Evolutionary conservation across 768 basidiomycete genomes (phyloP), one percentile per base, ranked within the genome.

Genomic region (Dictyophora rubrovolvata): DNA sequence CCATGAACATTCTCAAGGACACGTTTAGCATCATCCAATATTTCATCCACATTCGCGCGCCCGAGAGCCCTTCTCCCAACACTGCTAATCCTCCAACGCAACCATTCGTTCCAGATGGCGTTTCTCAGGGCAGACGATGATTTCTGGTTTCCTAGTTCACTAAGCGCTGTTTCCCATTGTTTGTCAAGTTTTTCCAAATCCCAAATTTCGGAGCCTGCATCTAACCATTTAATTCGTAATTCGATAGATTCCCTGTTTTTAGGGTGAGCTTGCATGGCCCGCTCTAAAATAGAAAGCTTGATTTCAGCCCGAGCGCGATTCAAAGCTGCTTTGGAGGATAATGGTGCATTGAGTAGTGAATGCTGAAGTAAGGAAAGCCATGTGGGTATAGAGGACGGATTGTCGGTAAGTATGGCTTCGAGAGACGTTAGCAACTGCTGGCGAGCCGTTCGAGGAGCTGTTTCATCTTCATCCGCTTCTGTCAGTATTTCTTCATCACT

Each of bases 181-280:
- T 73, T 72, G 21, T 66, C 56, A 17, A 85, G 65, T 69, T 81
- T 81, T 48, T 73, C 73, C 57, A 74, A 75, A 21, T 77, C 68
- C 88, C 87, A 90, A 17, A 86, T 65, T 60, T 87, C 82, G 69
- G 88, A 86, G 17, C 87, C 87, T 1, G 85, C 81, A 56, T 78
- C 79, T 50, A 93, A 72, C 70, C 87, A 86, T 57, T 76, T 77
- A 33, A 88, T 66, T n/a, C 78, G 76, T 33, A 93, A 72, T 4
- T 66, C 48, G 46, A 72, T 73, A 2, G 84, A 86, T 20, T 63
- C 68, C 2, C 67, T 55, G 65, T 86, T 86, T 28, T 68, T 67
- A 9, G 79, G 73, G 62, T 86, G 76, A 0, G 79, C 79, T 18
- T 73, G 65, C 10, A 89, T 65, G 1, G 90, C 88, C 48, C 85